Evolutionary conservation across 2,329 filamentous ascomycete species (phyloP), one percentile per base, ranked within the genome.

Genomic region (Tolypocladium endophyticum): DNA sequence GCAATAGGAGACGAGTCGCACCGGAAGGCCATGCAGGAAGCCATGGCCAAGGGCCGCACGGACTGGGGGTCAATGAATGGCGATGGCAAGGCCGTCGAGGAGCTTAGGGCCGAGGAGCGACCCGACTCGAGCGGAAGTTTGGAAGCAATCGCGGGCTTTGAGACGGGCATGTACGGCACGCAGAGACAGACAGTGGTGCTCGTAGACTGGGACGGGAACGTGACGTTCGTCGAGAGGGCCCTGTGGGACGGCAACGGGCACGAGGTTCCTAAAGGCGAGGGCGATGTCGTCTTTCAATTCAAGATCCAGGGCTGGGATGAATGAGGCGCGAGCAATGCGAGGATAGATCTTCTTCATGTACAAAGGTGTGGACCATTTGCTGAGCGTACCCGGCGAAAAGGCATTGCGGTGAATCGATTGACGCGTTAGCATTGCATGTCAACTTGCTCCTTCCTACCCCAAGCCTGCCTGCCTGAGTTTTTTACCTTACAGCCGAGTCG

Each of bases 151-250:
- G 76, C 71, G 52, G 76, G 76, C 1, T 85, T 83, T 64, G 80
- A 81, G 67, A 81, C 78, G 6, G 85, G 85, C 1, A 73, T 85
- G 63, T 87, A 87, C 65, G 85, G 85, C 4, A 87, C 85, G 6
- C 85, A 87, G 71, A 73, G 85, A 43, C 85, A 87, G 73, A 87
- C 84, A 0, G 73, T 87, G 18, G 71, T 87, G 18, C 71, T 87
- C 53, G 80, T 87, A 8, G 83, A 86, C 64, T 85, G 81, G 81
- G 77, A 86, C 3, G 85, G 85, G 3, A 83, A 83, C 41, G 81
- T 85, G 23, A 81, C 78, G 0, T 85, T 82, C 65, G 76, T 77
- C 36, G 85, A 87, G 72, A 75, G 85, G 41, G 80, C 83, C 5
- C 71, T 87, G 50, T 87, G 79, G 76, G 84, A 87, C 66, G 72